Percentiles rank a stretch among this genome's conserved stretches.
phyloP scores from a whole-genome alignment of 148 eudicot genomes.

The Fagopyrum esculentum region DNA sequence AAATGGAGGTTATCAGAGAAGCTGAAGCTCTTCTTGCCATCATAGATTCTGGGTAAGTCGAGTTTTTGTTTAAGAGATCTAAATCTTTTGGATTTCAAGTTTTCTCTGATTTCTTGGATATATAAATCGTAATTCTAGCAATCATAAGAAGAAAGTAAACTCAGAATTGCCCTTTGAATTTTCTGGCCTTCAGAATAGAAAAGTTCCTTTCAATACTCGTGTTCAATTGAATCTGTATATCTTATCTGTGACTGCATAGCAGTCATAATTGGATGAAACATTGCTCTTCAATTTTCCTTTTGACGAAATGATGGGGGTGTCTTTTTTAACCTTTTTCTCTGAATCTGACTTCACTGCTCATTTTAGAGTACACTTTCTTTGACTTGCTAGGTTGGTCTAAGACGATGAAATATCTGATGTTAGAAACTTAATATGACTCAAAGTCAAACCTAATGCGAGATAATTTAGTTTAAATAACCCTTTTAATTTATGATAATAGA shows the following conservation, averaged over 20 bases:
- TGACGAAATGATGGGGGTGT: no score
- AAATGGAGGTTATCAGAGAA: background rate
- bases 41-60: background rate
- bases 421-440: no score
- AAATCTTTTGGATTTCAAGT: background rate
- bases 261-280: background rate
- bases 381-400: no score
- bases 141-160: background rate
- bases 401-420: no score
- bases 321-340: no score
- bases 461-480: no score
- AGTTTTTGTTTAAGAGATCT: background rate
- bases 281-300: no score
- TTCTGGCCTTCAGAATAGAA: background rate
- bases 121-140: background rate
- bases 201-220: background rate
- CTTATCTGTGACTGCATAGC: background rate
- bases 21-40: slow-evolving; percentile 11
- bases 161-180: background rate
- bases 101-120: background rate
- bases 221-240: background rate
- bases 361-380: no score
- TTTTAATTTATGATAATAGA: no score
- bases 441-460: no score
- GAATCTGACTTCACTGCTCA: no score